Conservation (phyloP, 2,329 filamentous ascomycete genomes). For the Tolypocladium sp. region DNA sequence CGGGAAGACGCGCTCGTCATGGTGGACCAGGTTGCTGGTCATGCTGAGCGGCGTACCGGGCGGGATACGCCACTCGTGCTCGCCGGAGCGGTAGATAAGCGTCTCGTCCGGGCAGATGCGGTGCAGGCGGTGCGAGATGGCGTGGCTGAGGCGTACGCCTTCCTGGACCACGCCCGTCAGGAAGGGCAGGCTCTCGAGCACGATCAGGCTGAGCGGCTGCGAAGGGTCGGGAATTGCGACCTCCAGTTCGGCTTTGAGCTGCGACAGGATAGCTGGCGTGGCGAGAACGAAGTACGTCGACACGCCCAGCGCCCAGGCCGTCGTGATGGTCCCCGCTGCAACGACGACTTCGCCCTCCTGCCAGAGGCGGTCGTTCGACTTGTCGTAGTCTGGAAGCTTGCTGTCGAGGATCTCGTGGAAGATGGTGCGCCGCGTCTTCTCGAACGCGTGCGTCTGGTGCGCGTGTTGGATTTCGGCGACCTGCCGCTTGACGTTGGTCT, state of each 20-base stretch:
- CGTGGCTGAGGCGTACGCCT: constrained; percentile 29
- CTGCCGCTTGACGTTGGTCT: too few relatives aligned
- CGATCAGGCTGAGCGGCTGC: constrained; percentile 6
- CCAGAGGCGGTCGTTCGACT: constrained; percentile 17
- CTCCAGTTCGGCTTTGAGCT: constrained; percentile 23
- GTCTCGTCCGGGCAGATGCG: constrained; percentile 15
- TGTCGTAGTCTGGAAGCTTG: constrained; percentile 23
- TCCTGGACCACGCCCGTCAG: constrained; percentile 27
- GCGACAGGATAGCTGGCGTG: constrained; percentile 16
- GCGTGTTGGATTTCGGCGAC: too few relatives aligned
- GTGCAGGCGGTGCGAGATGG: constrained; percentile 16
- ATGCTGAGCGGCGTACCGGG: constrained; percentile 23
- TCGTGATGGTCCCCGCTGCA: constrained; percentile 28
- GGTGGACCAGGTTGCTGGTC: constrained; percentile 19
- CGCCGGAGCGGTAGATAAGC: constrained; percentile 12
- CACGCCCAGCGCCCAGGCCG: constrained; percentile 20
- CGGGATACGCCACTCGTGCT: constrained; percentile 15
- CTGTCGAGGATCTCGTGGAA: constrained; percentile 17
- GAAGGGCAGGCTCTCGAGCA: constrained; percentile 24
- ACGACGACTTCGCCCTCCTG: constrained; percentile 22
- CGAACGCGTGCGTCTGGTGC: neutral
- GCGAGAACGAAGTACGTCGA: constrained; percentile 24
- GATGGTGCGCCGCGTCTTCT: constrained; percentile 12
- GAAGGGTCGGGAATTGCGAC: neutral
- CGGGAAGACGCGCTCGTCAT: constrained; percentile 13